Percentiles rank a stretch among this genome's conserved stretches.
Evolutionary conservation across 768 basidiomycete species (phyloP).

Genomic region (Tricholoma matsutake): DNA sequence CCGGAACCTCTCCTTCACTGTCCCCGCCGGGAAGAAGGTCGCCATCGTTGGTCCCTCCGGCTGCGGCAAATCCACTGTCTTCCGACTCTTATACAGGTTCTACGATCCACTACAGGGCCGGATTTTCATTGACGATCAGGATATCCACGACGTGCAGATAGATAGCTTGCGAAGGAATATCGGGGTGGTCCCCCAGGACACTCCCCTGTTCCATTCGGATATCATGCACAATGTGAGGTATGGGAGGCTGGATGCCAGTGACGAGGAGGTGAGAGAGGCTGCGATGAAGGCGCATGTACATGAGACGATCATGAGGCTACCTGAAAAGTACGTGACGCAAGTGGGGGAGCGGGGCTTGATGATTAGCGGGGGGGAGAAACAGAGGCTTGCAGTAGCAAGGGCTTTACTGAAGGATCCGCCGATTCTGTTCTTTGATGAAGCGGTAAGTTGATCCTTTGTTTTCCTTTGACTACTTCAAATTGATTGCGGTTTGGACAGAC

Average conservation of each 20-base stretch:
- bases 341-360: conserved; percentile 97
- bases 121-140: conserved; percentile 89
- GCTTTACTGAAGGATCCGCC: conserved; percentile 92
- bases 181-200: conserved; percentile 97
- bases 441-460: conserved; percentile 55
- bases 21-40: conserved; percentile 95
- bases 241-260: conserved; percentile 80
- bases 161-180: conserved; percentile 70
- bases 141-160: conserved; percentile 70
- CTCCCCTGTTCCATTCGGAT: conserved; percentile 94
- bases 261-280: conserved; percentile 85
- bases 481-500: conserved; percentile 51
- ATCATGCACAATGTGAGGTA: conserved; percentile 96
- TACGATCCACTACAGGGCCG: conserved; percentile 79
- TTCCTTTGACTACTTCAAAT: neutral
- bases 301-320: conserved; percentile 71
- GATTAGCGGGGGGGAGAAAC: conserved; percentile 99
- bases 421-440: conserved; percentile 98
- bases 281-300: conserved; percentile 87
- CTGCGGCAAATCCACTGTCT: conserved; percentile 96
- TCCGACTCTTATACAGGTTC: conserved; percentile 92
- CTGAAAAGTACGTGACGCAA: conserved; percentile 84
- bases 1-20: conserved; percentile 78
- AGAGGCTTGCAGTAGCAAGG: conserved; percentile 90
- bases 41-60: conserved; percentile 97